Percentiles rank a stretch among this genome's conserved stretches.
phyloP scores from a whole-genome alignment of 2,329 filamentous ascomycete genomes.

The Talaromyces sp. region DNA sequence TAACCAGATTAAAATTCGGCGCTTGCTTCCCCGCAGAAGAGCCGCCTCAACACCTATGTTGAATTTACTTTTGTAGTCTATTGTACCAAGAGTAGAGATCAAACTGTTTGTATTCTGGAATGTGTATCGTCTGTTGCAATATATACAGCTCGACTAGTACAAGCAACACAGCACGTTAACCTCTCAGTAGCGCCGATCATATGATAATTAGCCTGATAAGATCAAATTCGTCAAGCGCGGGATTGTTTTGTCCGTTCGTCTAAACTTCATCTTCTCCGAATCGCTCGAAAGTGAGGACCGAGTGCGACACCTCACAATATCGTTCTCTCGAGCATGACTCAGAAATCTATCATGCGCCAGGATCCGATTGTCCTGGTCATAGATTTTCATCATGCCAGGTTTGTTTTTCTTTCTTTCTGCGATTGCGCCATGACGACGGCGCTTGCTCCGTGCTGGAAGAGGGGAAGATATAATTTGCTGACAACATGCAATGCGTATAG shows the following conservation, averaged over 20 bases:
- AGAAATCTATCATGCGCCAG: constrained; percentile 45
- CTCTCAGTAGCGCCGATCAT: background rate
- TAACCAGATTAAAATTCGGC: background rate
- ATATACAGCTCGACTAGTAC: background rate
- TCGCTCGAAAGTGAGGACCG: constrained; percentile 10
- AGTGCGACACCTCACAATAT: constrained; percentile 12
- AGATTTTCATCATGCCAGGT: constrained; percentile 74
- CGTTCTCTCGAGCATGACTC: constrained; percentile 27
- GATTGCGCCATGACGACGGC: background rate
- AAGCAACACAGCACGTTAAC: background rate
- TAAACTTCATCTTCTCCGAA: background rate
- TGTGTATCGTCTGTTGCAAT: background rate
- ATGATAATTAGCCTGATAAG: background rate
- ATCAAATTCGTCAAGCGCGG: constrained; percentile 5
- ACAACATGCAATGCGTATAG: constrained; percentile 34
- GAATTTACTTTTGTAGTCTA: background rate
- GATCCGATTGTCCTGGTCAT: constrained; percentile 71
- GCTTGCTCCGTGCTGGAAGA: background rate
- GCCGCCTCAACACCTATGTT: background rate
- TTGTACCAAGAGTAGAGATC: background rate
- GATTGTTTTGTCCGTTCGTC: background rate
- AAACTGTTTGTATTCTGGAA: no score
- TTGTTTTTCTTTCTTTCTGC: constrained; percentile 21
- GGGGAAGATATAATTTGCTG: background rate
- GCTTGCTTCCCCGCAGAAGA: background rate